Base-by-base conservation (phyloP, 2,329 filamentous ascomycete genomes). In the Pseudocercospora eumusae region DNA sequence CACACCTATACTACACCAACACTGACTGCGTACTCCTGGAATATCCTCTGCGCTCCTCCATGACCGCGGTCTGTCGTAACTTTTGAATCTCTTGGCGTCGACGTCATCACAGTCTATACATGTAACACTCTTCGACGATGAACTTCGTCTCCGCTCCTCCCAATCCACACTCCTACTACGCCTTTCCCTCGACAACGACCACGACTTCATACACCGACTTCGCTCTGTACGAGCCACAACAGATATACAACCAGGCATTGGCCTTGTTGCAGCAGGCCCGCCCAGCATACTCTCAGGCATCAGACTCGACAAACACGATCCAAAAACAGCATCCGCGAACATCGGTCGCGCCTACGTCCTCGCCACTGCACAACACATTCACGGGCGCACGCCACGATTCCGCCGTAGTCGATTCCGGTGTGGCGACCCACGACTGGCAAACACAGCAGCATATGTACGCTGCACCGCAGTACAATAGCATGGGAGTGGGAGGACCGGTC, bases 401-500 rank as follows among this genome's bases (percentile, higher is more conserved):
- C 42, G 62, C 64, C 42, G 59, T 52, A 33, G 28, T 49, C 27
- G 59, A 60, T 54, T 47, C 59, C 56, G 62, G 62, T 47, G 63
- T 67, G 56, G 54, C 44, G 21, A 42, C 54, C 25, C 56, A 56
- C 62, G 63, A 66, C 59, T 65, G 66, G 65, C 63, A 64, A 50
- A 31, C 55, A 47, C 55, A 44, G 20, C 59, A 60, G 57, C 52
- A 55, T 36, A 67, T 67, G 66, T 66, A 65, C 66, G 56, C 61
- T 50, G 57, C 64, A 59, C 63, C 57, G 53, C 53, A 55, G 56
- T 65, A 60, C 64, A 62, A 66, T 55, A 67, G 64, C 60, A 66
- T 70, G 68, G 70, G 67, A 66, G 63, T 70, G 69, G 70, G 66
- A 66, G 64, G 63, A 56, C 57, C 66, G 59, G 62, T 60, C 56